Base-by-base conservation (phyloP, 768 basidiomycete genomes). In the Leccinum barrowsii region DNA sequence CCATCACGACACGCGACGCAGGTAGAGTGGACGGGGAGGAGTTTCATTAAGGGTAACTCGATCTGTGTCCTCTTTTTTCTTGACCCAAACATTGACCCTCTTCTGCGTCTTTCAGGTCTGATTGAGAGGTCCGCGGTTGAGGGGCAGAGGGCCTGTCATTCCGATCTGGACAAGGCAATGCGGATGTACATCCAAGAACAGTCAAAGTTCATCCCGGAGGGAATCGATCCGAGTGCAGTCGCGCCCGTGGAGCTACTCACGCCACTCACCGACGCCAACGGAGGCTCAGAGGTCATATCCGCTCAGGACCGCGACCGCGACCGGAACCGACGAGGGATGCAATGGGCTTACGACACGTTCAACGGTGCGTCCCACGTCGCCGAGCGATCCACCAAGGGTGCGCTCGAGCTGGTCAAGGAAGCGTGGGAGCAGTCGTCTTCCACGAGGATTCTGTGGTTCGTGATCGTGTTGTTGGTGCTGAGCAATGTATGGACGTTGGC, bases 11-110 rank as follows among this genome's bases (percentile, higher is more conserved):
- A 5, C 85, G 81, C 58, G 44, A 93, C 90, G 5, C 84, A 89
- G 63, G 92, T 98, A 2, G 95, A 98, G 60, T 99, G 96, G 94
- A 92, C 92, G 0, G 95, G 95, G 48, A 82, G 94, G 65, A 95
- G 92, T 75, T 98, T 98, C 75, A 94, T 99, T 73, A 96, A 92
- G 75, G 89, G 94, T 94, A 57, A 62, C 59, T 5, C 42, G 22
- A 7, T 19, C 13, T 13, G 1, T 35, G 34, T 6, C 17, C 37
- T 37, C 37, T 37, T 37, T 37, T 56, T 30, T 59, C 13, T 28
- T 28, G 8, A 57, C 13, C 46, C 46, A 17, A 13, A 28, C 51
- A 12, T 24, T 63, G 44, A 57, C 53, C 26, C 55, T 34, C 3
- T 50, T 49, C 21, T 50, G 49, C 47, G 51, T 28, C 21, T 57